A percentile compares a stretch with the other conserved stretches of the same genome.
phyloP scores from a whole-genome alignment of 805 yeast species.

The Ogataea kodamae region DNA sequence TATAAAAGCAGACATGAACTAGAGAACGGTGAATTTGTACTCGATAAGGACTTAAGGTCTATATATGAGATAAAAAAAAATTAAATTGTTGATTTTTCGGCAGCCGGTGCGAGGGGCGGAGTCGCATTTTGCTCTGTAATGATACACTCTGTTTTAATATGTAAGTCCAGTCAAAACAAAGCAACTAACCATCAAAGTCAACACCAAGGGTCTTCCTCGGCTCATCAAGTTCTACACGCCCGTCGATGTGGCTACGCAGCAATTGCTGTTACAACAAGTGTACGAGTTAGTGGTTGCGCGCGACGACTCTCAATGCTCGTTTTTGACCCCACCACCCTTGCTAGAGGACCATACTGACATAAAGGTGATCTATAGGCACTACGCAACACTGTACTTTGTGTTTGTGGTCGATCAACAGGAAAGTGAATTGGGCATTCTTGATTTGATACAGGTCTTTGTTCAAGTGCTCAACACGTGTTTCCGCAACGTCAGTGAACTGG shows the following conservation, averaged over 20 bases:
- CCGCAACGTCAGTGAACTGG: constrained; percentile 91
- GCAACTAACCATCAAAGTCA: constrained; percentile 48
- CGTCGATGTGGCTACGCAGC: constrained; percentile 80
- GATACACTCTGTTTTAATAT: constrained; percentile 30
- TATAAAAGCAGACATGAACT: constrained; percentile 5
- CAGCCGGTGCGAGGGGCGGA: constrained; percentile 6
- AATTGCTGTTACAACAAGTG: constrained; percentile 75
- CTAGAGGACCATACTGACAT: constrained; percentile 64
- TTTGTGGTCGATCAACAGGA: constrained; percentile 96
- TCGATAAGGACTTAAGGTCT: background rate
- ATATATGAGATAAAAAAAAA: background rate
- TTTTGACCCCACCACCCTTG: constrained; percentile 84
- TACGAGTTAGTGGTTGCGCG: constrained; percentile 71
- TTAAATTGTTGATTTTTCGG: constrained; percentile 2
- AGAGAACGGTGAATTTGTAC: too few relatives aligned
- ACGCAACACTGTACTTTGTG: constrained; percentile 94
- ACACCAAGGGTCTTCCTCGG: constrained; percentile 87
- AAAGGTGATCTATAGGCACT: constrained; percentile 87
- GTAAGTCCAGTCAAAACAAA: constrained; percentile 8
- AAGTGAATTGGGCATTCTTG: constrained; percentile 88
- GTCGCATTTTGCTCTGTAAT: constrained; percentile 12
- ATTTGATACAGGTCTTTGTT: constrained; percentile 93
- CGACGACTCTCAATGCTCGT: constrained; percentile 76
- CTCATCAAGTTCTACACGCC: constrained; percentile 90
- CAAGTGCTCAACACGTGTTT: constrained; percentile 92